Evolutionary conservation across 148 eudicot genomes (phyloP).

Genomic region (Rhododendron griersonianum): DNA sequence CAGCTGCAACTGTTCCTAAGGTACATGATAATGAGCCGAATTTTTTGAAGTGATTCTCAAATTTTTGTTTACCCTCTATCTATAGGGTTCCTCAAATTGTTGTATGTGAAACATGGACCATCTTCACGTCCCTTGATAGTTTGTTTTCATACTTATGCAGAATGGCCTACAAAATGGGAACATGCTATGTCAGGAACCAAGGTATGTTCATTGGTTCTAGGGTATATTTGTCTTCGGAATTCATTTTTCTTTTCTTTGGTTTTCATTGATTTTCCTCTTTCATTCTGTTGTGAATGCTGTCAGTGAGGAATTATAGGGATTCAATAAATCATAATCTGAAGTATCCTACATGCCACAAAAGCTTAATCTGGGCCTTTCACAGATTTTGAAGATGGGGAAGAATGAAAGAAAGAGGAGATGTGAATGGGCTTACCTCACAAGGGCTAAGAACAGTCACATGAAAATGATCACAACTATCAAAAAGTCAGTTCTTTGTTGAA

Average conservation of each 20-base stretch:
- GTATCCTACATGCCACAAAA: neutral
- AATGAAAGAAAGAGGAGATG: neutral
- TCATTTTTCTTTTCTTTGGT: neutral
- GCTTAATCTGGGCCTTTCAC: neutral
- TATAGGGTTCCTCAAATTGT: neutral
- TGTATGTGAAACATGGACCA: neutral
- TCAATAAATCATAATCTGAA: neutral
- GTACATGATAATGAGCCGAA: constrained; percentile 22
- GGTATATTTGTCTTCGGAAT: neutral
- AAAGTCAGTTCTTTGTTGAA: neutral
- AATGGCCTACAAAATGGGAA: constrained; percentile 11
- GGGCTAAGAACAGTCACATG: neutral
- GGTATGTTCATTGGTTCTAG: constrained; percentile 16
- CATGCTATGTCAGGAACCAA: constrained; percentile 12
- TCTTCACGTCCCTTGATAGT: neutral
- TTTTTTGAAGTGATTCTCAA: neutral
- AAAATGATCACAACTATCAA: neutral
- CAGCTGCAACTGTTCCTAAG: constrained; percentile 76
- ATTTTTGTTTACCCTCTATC: neutral
- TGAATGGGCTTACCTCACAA: neutral
- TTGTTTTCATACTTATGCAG: constrained; percentile 22
- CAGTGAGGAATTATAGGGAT: neutral
- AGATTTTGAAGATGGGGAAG: neutral
- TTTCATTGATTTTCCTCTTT: neutral
- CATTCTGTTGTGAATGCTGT: neutral